Base-by-base conservation (phyloP, 1,284 basidiomycete species). In the Leccinum ponderosum region DNA sequence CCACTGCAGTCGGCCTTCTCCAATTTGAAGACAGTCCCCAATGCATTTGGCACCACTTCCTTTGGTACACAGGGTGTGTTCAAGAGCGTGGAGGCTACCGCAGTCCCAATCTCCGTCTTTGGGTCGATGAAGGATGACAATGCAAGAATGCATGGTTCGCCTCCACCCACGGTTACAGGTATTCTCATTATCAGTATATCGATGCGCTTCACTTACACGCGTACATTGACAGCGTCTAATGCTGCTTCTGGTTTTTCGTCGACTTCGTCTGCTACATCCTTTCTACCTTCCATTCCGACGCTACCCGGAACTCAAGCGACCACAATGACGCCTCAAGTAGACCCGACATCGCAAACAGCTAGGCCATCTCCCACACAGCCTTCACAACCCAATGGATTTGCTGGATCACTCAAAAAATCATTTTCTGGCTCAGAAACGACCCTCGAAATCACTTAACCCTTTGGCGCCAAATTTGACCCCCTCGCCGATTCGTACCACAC, bases 1-100 rank as follows among this genome's bases (percentile, higher is more conserved):
- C 42, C 70, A 4, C 54, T 54, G 1, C 63, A 66, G 17, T 76
- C 78, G 25, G 83, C 78, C 8, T 85, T 86, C 64, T 75, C 81
- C 15, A 70, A 69, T 44, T 67, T 80, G 17, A 71, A 73, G 53
- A 68, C 75, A 2, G 69, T 70, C 14, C 79, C 76, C 12, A 65
- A 69, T 47, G 69, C 66, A 53, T 76, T 81, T 62, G 72, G 74
- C 5, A 70, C 65, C 2, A 29, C 63, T 22, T 64, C 71, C 37
- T 67, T 74, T 50, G 37, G 67, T 61, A 61, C 64, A 56, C 58
- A 62, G 11, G 59, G 55, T 20, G 29, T 33, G 11, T 60, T 63
- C 51, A 27, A 59, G 42, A 62, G 51, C 39, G 39, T 17, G 6
- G 58, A 37, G 3, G 25, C 59, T 27, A n/a, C 59, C 6, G 12